Base-by-base conservation (phyloP, 1,284 basidiomycete species). In the Psilocybe mexicana region DNA sequence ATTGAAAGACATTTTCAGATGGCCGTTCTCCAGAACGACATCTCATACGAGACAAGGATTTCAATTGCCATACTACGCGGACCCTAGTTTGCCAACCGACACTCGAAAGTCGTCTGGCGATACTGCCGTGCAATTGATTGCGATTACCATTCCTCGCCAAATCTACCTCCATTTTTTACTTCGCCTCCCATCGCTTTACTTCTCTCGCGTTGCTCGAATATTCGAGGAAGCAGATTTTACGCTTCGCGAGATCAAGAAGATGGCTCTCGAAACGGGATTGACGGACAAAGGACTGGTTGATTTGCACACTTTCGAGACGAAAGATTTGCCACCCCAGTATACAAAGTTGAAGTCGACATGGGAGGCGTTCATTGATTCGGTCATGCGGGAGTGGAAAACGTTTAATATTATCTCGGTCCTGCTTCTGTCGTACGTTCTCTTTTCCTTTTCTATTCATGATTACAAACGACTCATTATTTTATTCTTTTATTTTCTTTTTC, bases 311-410 rank as follows among this genome's bases (percentile, higher is more conserved):
- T 52, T 56, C 6, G 57, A 48, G 24, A 25, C 54, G 6, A 38
- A 54, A 14, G 18, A 44, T 8, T 25, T 44, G 8, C 44, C 42
- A 7, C 46, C 47, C 1, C 57, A 35, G 18, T 60, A 65, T 30
- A 49, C 57, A 12, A 65, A 64, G n/a, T 59, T 74, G 7, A 70
- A 70, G 49, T 45, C 47, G 1, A 69, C 70, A 2, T 81, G 79
- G 79, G 76, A 78, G 56, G 61, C 63, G 1, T 79, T 80, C 59
- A 73, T 80, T 24, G 77, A 79, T 54, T 72, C 72, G 6, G 61
- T 80, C 11, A 63, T 78, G 60, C 70, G 71, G 35, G 79, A 80
- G 64, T 80, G 78, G 78, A 77, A 79, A 58, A 79, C 77, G 1
- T 65, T 78, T 14, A 50, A 55, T 18, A 55, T 55, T 4, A 49